Evolutionary conservation across 495 filamentous ascomycete genomes (phyloP), one percentile per base, ranked within the genome.

Genomic region (Aspergillus baeticus): DNA sequence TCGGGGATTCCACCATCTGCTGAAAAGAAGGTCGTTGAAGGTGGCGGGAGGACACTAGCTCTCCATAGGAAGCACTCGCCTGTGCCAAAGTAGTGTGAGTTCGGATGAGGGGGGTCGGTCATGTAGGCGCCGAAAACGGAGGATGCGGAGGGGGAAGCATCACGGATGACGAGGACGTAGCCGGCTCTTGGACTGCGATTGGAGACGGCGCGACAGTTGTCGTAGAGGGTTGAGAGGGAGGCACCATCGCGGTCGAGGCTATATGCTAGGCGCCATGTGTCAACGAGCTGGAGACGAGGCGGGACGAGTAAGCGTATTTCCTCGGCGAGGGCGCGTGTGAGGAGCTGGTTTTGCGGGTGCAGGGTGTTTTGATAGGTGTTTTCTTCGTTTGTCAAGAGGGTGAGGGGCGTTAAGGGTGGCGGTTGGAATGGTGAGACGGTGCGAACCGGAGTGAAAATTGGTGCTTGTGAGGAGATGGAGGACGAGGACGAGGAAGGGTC

Each of bases 41-140:
- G 70, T 0, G 73, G 63, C 0, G 82, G 63, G 14, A 90, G 73
- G 34, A 85, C 71, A 44, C 84, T 84, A 2, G 92, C 88, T 36
- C 91, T 87, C 94, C 94, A 98, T 65, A 98, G 86, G 77, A 98
- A 98, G 69, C 95, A 97, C 73, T 98, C 94, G 60, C 95, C 94
- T 1, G 88, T 97, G 67, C 94, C 94, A 69, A 85, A 98, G 78
- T 94, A 98, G 51, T 92, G 90, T 0, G 88, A 64, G n/a, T 81
- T 69, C 0, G 89, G 88, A 62, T 86, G 87, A 4, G 92, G 92
- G 26, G 85, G 76, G 63, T 98, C 92, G 59, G 90, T 94, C 57
- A 98, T 83, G 72, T 96, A 98, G 49, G 93, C 91, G 68, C 94
- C 94, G 66, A 98, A 98, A 47, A 92, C 81, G 80, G 93, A 65